Evolutionary conservation across 768 basidiomycete species (phyloP), one percentile per base, ranked within the genome.

Genomic region (Auriscalpium orientale): DNA sequence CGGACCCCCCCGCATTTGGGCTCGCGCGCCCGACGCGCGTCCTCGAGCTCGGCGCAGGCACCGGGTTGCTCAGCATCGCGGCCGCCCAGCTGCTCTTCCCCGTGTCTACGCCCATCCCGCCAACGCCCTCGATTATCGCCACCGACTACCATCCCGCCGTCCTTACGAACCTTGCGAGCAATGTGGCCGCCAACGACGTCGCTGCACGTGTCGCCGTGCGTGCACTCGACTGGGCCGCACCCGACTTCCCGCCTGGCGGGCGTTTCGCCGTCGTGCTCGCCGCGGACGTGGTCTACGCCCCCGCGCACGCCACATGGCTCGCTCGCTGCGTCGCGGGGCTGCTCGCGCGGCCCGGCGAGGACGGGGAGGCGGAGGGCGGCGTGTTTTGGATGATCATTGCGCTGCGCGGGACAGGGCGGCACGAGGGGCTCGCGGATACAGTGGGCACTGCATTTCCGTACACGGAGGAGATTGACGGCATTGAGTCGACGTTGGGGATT

Each of bases 31-130:
- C 20, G 16, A 21, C 60, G 5, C 61, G 64, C 16, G 64, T 92
- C 12, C 76, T 93, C 45, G 89, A 94, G 68, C 77, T 94, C n/a
- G 90, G 91, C 6, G 87, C 89, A 0, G 91, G 91, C 3, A 93
- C 91, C 0, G 91, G 91, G 4, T 71, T 92, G 54, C 76, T 92
- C n/a, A 88, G 88, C 60, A 84, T 94, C 59, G 75, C 80, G 11
- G 72, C 76, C 1, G 79, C 81, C 1, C 82, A 79, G 62, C 63
- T 84, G 3, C 66, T 81, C 9, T 63, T 54, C 8, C 61, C 56
- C 22, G 48, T 22, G 13, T 28, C 44, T 12, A 21, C 43, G 8
- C 56, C 57, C 34, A 9, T 28, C 28, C 28, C 28, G 28, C 28
- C 64, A 1, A 54, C 58, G 8, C 64, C 71, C 0, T 54, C 63